Evolutionary conservation across 495 filamentous ascomycete species (phyloP), one percentile per base, ranked within the genome.

Genomic region (Penicillium turbatum): DNA sequence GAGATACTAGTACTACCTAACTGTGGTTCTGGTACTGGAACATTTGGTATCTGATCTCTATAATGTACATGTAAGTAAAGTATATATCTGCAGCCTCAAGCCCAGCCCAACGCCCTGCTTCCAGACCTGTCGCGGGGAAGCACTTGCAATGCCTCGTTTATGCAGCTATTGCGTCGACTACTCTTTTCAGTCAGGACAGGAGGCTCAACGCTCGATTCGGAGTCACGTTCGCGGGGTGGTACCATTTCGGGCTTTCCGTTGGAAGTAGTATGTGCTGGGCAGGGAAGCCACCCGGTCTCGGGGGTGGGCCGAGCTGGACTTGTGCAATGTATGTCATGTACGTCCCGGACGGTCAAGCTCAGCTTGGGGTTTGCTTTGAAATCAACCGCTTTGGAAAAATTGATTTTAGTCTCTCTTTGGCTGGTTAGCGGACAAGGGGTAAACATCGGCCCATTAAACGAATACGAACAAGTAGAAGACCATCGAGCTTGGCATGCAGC

Each of bases 141-240:
- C 15, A 13, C 19, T 16, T n/a, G n/a, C n/a, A n/a, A n/a, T n/a
- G n/a, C n/a, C n/a, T n/a, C n/a, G n/a, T n/a, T n/a, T n/a, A 34
- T 51, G 48, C 12, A 34, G 16, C 9, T 1, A 2, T 5, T 32
- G 27, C 11, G 12, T 42, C 6, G 9, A 38, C 5, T 16, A 17
- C 29, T 51, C 7, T 3, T 34, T 51, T 16, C 26, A 21, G 38
- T 12, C 48, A 32, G 2, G 15, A 19, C 19, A 27, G 37, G 48
- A 51, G 48, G 49, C 31, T 43, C 19, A 27, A 21, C 13, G 11
- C 30, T 40, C 13, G 34, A 51, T 42, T 34, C 11, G 49, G 49
- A 27, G 26, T 16, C 7, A 27, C n/a, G 12, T 17, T 29, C 30
- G 29, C 8, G 16, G 12, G 1, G 42, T 36, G 49, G 39, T 13